A percentile compares a stretch with the other conserved stretches of the same genome.
phyloP scores from a whole-genome alignment of 2,329 filamentous ascomycete genomes.

The Colletotrichum sp. region DNA sequence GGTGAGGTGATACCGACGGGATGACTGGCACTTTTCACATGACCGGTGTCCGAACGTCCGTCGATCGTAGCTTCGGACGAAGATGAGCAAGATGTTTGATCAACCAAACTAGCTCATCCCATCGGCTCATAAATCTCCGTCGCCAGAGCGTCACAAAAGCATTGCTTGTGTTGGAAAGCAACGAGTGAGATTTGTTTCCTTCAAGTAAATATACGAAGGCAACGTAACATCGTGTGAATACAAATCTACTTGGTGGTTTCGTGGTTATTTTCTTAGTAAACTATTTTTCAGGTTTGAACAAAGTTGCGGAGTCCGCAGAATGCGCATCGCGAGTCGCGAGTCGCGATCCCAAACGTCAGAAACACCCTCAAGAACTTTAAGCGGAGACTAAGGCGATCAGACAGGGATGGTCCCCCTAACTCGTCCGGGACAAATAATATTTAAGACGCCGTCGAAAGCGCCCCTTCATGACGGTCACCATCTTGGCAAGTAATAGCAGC shows the following conservation, averaged over 20 bases:
- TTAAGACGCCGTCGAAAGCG: background rate
- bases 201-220: background rate
- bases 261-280: background rate
- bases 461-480: fast-evolving
- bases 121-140: background rate
- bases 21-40: background rate
- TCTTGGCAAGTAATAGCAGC: background rate
- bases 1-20: background rate
- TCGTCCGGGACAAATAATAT: background rate
- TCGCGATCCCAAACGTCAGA: background rate
- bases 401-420: background rate
- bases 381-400: background rate
- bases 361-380: background rate
- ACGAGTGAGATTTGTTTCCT: background rate
- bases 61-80: background rate
- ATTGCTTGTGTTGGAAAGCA: background rate
- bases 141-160: background rate
- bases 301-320: background rate
- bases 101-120: background rate
- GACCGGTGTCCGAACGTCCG: background rate
- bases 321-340: background rate
- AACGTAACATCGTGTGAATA: background rate
- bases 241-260: fast-evolving
- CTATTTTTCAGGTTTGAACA: background rate
- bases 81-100: background rate